A percentile compares a stretch with the other conserved stretches of the same genome.
These are phyloP conservation scores for Phytophthora pisi DNA, from an alignment of 352 stramenopile genomes.

Conservation along the genomic window DNA sequence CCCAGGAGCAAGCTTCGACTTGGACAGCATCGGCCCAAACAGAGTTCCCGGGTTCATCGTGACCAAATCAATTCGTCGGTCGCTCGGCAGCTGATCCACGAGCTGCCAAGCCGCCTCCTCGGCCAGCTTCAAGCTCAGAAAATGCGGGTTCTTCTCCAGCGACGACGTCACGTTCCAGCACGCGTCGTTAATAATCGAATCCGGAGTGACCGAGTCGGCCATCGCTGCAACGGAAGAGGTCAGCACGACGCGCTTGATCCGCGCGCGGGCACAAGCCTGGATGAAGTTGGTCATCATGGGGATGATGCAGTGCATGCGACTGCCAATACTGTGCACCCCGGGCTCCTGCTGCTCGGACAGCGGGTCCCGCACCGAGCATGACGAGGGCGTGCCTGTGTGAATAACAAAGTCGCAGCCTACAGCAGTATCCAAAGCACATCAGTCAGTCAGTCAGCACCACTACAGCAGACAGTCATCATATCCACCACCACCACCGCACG, in stretches of 20 bases:
- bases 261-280: constrained; percentile 77
- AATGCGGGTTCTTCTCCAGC: constrained; percentile 87
- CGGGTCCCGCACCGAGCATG: constrained; percentile 85
- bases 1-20: constrained; percentile 81
- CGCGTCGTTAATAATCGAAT: constrained; percentile 86
- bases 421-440: constrained; percentile 4
- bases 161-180: constrained; percentile 88
- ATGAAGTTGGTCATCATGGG: constrained; percentile 94
- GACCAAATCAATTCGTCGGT: constrained; percentile 85
- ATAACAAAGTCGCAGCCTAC: constrained; percentile 88
- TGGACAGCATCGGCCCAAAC: constrained; percentile 82
- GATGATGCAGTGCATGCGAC: constrained; percentile 91
- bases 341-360: constrained; percentile 86
- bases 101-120: constrained; percentile 90
- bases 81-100: constrained; percentile 82
- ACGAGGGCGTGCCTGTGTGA: constrained; percentile 86
- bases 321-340: constrained; percentile 88
- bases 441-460: background rate
- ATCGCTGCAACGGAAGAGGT: constrained; percentile 88
- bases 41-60: constrained; percentile 88
- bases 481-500: constrained; percentile 24
- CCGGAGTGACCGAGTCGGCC: constrained; percentile 74
- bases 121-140: constrained; percentile 86
- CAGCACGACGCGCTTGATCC: constrained; percentile 84
- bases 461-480: background rate